Evolutionary conservation across 345 rosid species (phyloP).

Genomic region (Populus simonii): DNA sequence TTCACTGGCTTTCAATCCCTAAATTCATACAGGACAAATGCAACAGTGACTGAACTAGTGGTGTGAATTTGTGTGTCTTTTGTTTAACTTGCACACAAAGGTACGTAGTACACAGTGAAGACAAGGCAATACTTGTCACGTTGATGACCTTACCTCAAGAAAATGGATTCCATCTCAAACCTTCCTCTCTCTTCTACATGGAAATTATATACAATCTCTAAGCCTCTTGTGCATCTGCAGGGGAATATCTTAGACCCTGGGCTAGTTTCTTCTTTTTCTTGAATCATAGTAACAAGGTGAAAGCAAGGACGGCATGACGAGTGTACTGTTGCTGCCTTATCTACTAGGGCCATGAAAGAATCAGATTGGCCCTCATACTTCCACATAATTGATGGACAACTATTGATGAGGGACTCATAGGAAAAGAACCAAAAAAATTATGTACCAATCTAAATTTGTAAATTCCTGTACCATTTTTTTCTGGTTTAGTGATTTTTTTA

Average conservation of each 20-base stretch:
- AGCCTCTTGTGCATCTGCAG: slow-evolving; percentile 75
- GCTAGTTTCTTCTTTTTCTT: slow-evolving; percentile 65
- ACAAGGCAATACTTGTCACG: not conserved
- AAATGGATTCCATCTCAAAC: slow-evolving; percentile 77
- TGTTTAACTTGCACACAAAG: not conserved
- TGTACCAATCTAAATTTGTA: too few species aligned
- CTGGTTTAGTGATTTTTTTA: too few species aligned
- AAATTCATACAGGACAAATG: not conserved
- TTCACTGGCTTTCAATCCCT: not conserved
- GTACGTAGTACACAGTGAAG: not conserved
- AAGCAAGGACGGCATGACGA: slow-evolving; percentile 99
- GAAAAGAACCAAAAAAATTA: not conserved
- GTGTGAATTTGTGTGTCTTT: not conserved
- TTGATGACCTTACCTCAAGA: slow-evolving; percentile 53
- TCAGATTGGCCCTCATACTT: slow-evolving; percentile 92
- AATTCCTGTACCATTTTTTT: too few species aligned
- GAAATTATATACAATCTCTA: slow-evolving; percentile 67
- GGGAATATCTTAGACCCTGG: slow-evolving; percentile 59
- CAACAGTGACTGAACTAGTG: not conserved
- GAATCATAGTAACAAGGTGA: slow-evolving; percentile 68
- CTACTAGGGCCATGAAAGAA: slow-evolving; percentile 93
- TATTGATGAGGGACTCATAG: slow-evolving; percentile 2
- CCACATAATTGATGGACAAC: slow-evolving; percentile 55
- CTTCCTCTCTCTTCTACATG: slow-evolving; percentile 86
- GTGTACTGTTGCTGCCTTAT: slow-evolving; percentile 85